Evolutionary conservation across 164 flowering plant species (phyloP), one percentile per base, ranked within the genome.

Genomic region (Tetrastigma voinierianum): DNA sequence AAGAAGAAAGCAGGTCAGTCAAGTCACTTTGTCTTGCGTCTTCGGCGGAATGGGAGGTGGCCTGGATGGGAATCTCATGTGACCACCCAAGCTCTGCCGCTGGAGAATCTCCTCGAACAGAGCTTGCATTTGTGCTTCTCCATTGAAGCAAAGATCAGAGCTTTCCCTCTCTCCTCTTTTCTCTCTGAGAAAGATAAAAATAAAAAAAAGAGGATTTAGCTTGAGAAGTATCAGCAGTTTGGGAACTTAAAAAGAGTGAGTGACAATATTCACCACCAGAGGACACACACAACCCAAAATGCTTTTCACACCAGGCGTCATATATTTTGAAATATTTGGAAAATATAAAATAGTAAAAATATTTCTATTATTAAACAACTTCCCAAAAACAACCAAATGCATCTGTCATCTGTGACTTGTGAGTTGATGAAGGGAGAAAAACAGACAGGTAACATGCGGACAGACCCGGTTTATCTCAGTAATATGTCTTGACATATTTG

Each of bases 211-310:
- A 32, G 40, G 40, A 32, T 7, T 3, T 7, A 32, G 40, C 40
- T 32, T 32, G 40, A 32, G 40, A 32, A 32, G 40, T 32, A 32
- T 32, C 40, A 32, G 59, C 64, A 53, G 57, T 49, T 67, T 60
- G 75, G 68, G 73, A 77, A 71, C 67, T 71, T 65, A 11, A 72
- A 79, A 79, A 80, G 88, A 86, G 89, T 84, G 85, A 90, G 87
- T 85, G 82, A 85, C 90, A 85, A 85, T 86, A 84, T 82, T 82
- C 80, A 77, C 80, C 81, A 76, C 78, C 67, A 69, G 62, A 45
- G 19, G 51, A 57, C 57, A 59, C 66, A 68, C 70, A 62, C 70
- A 71, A 56, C 70, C 63, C 77, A 73, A 69, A 65, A 59, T 53
- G n/a, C 52, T 72, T 62, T 72, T 61, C 10, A n/a, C n/a, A n/a